Evolutionary conservation across 768 basidiomycete species (phyloP).

Genomic region (Coprinellus micaceus): DNA sequence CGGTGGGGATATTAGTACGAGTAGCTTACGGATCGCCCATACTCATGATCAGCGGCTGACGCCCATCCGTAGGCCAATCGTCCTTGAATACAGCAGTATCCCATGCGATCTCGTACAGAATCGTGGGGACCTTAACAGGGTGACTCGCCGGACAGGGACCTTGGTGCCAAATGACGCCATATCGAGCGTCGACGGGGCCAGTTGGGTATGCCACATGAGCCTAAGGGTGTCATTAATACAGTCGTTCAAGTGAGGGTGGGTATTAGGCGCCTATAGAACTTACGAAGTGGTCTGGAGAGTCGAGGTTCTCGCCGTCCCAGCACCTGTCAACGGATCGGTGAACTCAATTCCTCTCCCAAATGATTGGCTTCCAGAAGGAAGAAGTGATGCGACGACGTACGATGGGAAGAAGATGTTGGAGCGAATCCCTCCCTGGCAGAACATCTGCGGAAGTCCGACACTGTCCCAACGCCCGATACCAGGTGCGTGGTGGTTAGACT

Average conservation of each 20-base stretch:
- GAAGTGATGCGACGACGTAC: background rate
- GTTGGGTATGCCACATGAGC: slow-evolving; percentile 5
- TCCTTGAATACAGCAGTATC: slow-evolving; percentile 1
- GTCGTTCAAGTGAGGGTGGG: background rate
- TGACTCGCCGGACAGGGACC: slow-evolving; percentile 8
- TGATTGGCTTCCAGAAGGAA: background rate
- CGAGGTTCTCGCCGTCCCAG: background rate
- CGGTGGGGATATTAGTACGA: background rate
- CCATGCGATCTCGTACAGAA: slow-evolving; percentile 4
- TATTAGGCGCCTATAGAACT: background rate
- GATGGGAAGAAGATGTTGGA: slow-evolving; percentile 11
- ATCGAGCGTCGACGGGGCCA: background rate
- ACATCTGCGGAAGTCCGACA: background rate
- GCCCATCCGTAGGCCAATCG: slow-evolving; percentile 5
- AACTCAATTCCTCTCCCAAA: no score
- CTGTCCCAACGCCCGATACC: background rate
- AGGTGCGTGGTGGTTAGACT: background rate
- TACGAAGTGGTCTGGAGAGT: background rate
- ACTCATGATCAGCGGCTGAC: slow-evolving; percentile 6
- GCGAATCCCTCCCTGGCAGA: slow-evolving; percentile 8
- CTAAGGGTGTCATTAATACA: background rate
- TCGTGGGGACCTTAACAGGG: slow-evolving; percentile 4
- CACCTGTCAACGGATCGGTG: background rate
- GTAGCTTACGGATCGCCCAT: slow-evolving; percentile 6
- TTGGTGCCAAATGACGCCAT: slow-evolving; percentile 7